phyloP scores from a whole-genome alignment of 169 alveolate species.

The Plasmodium falciparum region DNA sequence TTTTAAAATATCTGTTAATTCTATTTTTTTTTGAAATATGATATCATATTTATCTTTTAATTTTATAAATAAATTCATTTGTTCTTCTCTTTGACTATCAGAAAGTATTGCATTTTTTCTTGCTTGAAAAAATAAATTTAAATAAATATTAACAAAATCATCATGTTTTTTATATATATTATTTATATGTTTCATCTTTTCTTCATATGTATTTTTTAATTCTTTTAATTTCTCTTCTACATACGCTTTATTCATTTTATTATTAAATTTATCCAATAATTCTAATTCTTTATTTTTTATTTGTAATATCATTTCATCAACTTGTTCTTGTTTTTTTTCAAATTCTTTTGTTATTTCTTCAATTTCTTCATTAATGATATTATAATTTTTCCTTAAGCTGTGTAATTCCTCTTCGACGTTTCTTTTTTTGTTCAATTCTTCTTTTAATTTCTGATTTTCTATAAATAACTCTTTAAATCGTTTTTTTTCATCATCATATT shows the following conservation, averaged over 20 bases:
- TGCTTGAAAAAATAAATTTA: constrained; percentile 49
- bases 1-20: constrained; percentile 17
- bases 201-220: constrained; percentile 29
- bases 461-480: background rate
- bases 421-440: constrained; percentile 32
- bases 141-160: constrained; percentile 31
- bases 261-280: constrained; percentile 34
- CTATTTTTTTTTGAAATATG: constrained; percentile 50
- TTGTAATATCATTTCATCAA: constrained; percentile 72
- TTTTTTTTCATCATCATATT: background rate
- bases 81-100: constrained; percentile 59
- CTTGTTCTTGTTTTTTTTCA: constrained; percentile 73
- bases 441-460: constrained; percentile 14
- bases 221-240: constrained; percentile 56
- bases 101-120: constrained; percentile 46
- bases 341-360: constrained; percentile 73
- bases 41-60: constrained; percentile 45
- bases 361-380: constrained; percentile 51
- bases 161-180: constrained; percentile 50
- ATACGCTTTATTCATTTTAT: constrained; percentile 20
- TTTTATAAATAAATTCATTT: constrained; percentile 46
- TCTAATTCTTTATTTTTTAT: constrained; percentile 67
- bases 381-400: constrained; percentile 24
- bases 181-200: constrained; percentile 31
- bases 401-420: constrained; percentile 34